Conservation (phyloP, 1,284 basidiomycete genomes). For the Microbotryomycetes sp. region DNA sequence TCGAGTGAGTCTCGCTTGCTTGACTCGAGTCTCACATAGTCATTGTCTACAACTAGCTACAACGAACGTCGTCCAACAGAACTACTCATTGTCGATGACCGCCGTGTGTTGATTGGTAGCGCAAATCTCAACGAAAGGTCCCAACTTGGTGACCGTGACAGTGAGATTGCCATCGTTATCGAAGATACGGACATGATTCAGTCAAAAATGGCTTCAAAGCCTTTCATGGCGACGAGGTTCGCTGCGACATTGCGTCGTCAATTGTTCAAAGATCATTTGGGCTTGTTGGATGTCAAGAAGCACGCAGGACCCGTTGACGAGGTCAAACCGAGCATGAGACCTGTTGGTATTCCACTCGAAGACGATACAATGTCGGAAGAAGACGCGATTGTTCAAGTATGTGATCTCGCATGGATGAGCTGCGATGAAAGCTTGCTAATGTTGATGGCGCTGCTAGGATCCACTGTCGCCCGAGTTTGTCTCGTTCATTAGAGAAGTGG, state of each 20-base stretch:
- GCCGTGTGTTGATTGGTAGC: conserved; percentile 76
- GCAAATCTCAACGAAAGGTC: conserved; percentile 85
- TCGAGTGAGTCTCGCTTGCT: conserved; percentile 7
- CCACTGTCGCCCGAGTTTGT: background rate
- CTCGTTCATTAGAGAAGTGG: conserved; percentile 38
- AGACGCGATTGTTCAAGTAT: conserved; percentile 58
- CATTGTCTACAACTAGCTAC: conserved; percentile 41
- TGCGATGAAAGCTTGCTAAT: too few species aligned
- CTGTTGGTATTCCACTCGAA: conserved; percentile 62
- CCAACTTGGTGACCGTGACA: conserved; percentile 54
- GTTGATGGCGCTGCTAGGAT: too few species aligned
- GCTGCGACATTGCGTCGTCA: conserved; percentile 69
- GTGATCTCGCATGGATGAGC: too few species aligned
- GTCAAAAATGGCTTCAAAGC: conserved; percentile 69
- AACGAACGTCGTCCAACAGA: conserved; percentile 23
- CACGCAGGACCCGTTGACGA: conserved; percentile 38
- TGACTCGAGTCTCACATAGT: conserved; percentile 24
- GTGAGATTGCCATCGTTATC: conserved; percentile 83
- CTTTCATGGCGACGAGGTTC: conserved; percentile 61
- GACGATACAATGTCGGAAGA: conserved; percentile 44
- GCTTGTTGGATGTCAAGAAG: conserved; percentile 54
- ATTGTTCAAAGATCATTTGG: conserved; percentile 77
- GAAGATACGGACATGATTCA: conserved; percentile 76
- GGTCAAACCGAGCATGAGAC: conserved; percentile 64
- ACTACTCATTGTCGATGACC: conserved; percentile 89